Base-by-base conservation (phyloP, 2,329 filamentous ascomycete genomes). In the Hortaea werneckii region DNA sequence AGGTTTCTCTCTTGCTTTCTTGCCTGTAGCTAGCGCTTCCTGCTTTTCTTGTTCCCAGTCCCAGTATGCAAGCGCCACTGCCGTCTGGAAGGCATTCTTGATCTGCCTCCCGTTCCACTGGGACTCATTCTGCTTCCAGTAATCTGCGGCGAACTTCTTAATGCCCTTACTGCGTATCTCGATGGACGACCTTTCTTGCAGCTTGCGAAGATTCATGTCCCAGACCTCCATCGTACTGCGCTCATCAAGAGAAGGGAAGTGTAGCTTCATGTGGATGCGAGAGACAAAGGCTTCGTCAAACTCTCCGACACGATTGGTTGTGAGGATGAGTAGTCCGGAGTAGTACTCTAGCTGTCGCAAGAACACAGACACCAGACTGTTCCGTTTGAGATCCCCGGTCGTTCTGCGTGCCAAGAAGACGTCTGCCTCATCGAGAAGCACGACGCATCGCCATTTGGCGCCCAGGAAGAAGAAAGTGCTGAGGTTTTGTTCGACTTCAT, bases 381-480 rank as follows among this genome's bases (percentile, higher is more conserved):
- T 69, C 3, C 54, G 51, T 5, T 55, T 43, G 9, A 59, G 34
- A 34, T 62, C 58, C 2, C 47, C 42, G 13, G 50, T 47, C 10
- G 48, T 47, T 2, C 77, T 74, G 43, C 68, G 61, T 58, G 79
- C 75, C 6, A 81, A 71, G 59, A 77, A 80, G 12, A 79, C 75
- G 45, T 80, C 78, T 3, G 75, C 76, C 58, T 81, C 77, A 55
- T 80, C 77, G 4, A 80, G 66, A 3, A 80, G 67, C 5, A 78
- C 67, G 5, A 79, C 67, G 9, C 72, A 74, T 2, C 71, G 68
- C 62, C 75, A 79, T 3, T 68, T 69, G 54, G 73, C 66, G 29
- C 71, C 74, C 4, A 76, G 65, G 37, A 69, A 57, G 7, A 77
- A 64, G n/a, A 53, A 42, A 8, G 49, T 32, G 20, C 41, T 29